Evolutionary conservation across 805 yeast genomes (phyloP).

Genomic region (Starmerella sp.): DNA sequence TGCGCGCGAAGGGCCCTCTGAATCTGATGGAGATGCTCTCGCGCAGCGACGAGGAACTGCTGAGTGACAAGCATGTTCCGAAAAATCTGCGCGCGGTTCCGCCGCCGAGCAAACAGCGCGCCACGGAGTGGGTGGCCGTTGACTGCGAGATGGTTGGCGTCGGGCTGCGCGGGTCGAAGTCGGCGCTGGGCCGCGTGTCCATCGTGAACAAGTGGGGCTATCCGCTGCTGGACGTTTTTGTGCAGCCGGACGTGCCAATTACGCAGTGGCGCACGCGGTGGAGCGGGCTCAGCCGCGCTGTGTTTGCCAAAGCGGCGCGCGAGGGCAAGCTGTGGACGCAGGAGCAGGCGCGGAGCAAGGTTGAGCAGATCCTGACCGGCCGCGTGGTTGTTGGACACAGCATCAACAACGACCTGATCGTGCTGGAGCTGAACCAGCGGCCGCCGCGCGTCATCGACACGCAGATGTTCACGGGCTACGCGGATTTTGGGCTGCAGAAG

Average conservation of each 20-base stretch:
- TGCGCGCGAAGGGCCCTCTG: too few relatives aligned
- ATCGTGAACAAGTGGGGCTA: constrained; percentile 75
- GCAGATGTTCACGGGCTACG: background rate
- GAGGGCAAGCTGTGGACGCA: constrained; percentile 30
- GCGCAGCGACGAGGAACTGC: too few relatives aligned
- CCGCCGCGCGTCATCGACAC: constrained; percentile 21
- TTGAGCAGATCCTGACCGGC: constrained; percentile 41
- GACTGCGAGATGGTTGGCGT: constrained; percentile 95
- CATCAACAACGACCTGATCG: constrained; percentile 62
- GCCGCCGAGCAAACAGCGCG: background rate
- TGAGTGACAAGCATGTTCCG: too few relatives aligned
- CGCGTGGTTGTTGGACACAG: constrained; percentile 68
- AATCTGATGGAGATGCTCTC: too few relatives aligned
- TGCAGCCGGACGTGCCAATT: constrained; percentile 57
- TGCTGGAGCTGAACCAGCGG: constrained; percentile 59
- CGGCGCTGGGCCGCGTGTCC: constrained; percentile 73
- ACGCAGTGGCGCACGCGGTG: constrained; percentile 86
- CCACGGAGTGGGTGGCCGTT: constrained; percentile 40
- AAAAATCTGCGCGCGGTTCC: too few relatives aligned
- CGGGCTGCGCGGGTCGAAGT: constrained; percentile 38
- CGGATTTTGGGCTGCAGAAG: constrained; percentile 17
- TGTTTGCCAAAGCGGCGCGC: constrained; percentile 53
- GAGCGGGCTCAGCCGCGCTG: constrained; percentile 65
- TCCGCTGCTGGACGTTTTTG: constrained; percentile 59
- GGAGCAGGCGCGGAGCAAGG: constrained; percentile 51